Conservation (phyloP, 768 basidiomycete genomes). For the Rhizopogon roseolus region DNA sequence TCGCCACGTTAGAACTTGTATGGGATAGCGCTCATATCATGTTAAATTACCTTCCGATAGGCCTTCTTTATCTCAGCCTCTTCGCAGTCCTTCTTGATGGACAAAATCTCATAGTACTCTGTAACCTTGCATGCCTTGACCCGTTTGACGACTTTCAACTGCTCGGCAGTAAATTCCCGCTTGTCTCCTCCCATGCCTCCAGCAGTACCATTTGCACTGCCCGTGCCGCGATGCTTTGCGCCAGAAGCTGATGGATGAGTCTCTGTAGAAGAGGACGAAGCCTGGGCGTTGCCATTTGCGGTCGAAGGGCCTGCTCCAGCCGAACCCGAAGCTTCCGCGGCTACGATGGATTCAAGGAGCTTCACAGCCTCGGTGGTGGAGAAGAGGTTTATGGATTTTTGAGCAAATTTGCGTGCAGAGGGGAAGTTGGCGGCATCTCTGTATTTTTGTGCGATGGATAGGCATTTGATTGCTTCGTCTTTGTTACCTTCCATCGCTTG, state of each 20-base stretch:
- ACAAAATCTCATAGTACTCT: constrained; percentile 91
- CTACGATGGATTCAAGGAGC: constrained; percentile 63
- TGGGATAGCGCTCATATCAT: not conserved
- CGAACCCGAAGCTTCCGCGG: constrained; percentile 37
- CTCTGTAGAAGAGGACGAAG: constrained; percentile 53
- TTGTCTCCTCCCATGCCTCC: constrained; percentile 67
- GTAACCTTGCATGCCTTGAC: constrained; percentile 83
- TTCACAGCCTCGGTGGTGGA: constrained; percentile 70
- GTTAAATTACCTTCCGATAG: constrained; percentile 78
- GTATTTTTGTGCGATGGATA: constrained; percentile 75
- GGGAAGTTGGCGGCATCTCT: constrained; percentile 64
- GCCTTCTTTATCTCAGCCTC: constrained; percentile 89
- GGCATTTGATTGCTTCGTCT: constrained; percentile 83
- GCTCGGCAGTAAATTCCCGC: constrained; percentile 84
- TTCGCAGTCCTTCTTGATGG: constrained; percentile 73
- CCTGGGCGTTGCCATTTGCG: constrained; percentile 29
- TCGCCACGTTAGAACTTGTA: constrained; percentile 5
- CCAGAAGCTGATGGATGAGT: constrained; percentile 73
- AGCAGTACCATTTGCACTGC: constrained; percentile 42
- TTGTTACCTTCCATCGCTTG: constrained; percentile 77
- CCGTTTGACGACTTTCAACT: constrained; percentile 76
- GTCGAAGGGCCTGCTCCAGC: constrained; percentile 37
- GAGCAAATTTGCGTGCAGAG: constrained; percentile 83
- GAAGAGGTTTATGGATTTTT: constrained; percentile 83
- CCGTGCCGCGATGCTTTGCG: constrained; percentile 54